A percentile compares a stretch with the other conserved stretches of the same genome.
Conservation (phyloP, 176 grass and related monocot genomes). For the Neostapfia colusana region DNA sequence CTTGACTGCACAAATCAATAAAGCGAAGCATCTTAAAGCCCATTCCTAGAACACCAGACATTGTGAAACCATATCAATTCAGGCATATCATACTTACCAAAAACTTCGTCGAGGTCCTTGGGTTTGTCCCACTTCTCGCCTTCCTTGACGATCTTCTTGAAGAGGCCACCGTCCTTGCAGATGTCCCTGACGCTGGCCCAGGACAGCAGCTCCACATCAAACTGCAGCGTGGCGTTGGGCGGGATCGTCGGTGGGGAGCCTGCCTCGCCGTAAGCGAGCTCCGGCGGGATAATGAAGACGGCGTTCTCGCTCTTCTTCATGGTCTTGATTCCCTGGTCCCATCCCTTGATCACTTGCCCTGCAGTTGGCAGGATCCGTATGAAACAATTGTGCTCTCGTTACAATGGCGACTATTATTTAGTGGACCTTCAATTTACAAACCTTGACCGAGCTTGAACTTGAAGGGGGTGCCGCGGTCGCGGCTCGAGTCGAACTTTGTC, state of each 20-base stretch:
- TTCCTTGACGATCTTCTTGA: constrained; percentile 69
- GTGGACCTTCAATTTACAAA: background rate
- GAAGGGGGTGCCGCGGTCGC: constrained; percentile 82
- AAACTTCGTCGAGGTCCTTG: constrained; percentile 78
- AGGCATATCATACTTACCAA: constrained; percentile 37
- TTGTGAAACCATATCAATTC: background rate
- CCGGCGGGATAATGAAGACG: constrained; percentile 77
- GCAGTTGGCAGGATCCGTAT: background rate
- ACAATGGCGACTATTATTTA: background rate
- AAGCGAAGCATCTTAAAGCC: background rate
- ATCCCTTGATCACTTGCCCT: constrained; percentile 94
- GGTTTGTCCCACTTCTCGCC: constrained; percentile 96
- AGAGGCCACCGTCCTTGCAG: constrained; percentile 87
- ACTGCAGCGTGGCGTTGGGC: constrained; percentile 67
- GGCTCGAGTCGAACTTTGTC: constrained; percentile 87
- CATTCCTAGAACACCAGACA: no score
- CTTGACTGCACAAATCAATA: constrained; percentile 48
- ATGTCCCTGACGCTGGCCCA: constrained; percentile 91
- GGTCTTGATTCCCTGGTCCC: constrained; percentile 87
- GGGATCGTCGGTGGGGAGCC: constrained; percentile 73
- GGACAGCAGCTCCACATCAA: constrained; percentile 78
- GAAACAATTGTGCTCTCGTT: background rate
- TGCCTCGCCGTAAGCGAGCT: constrained; percentile 72
- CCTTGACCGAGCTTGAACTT: constrained; percentile 91
- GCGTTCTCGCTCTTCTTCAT: constrained; percentile 97